Conservation (phyloP, 768 basidiomycete genomes). For the Kwoniella dendrophila region DNA sequence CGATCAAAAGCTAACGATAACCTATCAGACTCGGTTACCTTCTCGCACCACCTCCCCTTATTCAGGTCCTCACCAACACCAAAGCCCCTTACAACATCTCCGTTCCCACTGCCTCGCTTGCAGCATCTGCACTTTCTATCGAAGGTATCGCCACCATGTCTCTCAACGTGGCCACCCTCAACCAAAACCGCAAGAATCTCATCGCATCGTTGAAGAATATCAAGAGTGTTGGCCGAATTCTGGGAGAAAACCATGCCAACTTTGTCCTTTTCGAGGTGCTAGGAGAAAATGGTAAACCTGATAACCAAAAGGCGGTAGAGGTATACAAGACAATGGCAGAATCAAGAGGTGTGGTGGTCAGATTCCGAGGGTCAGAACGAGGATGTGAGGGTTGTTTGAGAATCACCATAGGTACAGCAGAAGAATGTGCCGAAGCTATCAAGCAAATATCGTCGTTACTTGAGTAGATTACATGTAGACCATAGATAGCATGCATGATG, state of each 20-base stretch:
- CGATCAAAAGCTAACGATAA: not conserved
- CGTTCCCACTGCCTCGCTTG: constrained; percentile 80
- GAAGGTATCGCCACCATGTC: constrained; percentile 67
- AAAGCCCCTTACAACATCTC: constrained; percentile 99
- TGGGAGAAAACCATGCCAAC: constrained; percentile 87
- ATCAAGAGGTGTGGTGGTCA: constrained; percentile 79
- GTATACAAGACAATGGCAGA: constrained; percentile 85
- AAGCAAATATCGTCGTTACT: constrained; percentile 40
- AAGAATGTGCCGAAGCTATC: constrained; percentile 71
- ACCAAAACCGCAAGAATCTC: constrained; percentile 64
- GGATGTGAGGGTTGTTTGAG: constrained; percentile 86
- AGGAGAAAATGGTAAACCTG: constrained; percentile 55
- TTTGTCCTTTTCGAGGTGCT: constrained; percentile 82
- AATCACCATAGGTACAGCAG: constrained; percentile 82
- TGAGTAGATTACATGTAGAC: too few species aligned
- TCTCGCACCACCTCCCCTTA: constrained; percentile 82
- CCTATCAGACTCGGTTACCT: constrained; percentile 77
- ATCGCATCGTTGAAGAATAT: constrained; percentile 62
- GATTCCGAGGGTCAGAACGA: constrained; percentile 80
- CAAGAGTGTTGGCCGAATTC: constrained; percentile 61
- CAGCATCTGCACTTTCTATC: constrained; percentile 73
- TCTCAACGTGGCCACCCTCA: constrained; percentile 65
- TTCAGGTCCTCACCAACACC: constrained; percentile 88
- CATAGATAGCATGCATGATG: not conserved
- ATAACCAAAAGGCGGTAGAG: constrained; percentile 61